Evolutionary conservation across 371 early-diverging fungal genomes (phyloP).

Genomic region (Synchytrium microbalum): DNA sequence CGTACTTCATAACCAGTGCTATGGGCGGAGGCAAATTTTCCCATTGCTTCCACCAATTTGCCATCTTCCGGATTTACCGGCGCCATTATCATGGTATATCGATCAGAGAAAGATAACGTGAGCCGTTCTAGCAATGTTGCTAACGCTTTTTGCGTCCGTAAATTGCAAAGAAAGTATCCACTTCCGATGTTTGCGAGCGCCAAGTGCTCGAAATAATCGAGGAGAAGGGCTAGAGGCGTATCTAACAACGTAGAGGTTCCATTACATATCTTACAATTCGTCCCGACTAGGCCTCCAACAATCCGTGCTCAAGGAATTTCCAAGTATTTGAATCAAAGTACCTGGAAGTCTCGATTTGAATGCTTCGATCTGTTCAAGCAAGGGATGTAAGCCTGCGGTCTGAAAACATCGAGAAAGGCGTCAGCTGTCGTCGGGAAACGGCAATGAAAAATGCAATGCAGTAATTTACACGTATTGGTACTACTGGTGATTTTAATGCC

Average conservation of each 20-base stretch:
- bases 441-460: background rate
- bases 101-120: slow-evolving; percentile 23
- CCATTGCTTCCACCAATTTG: background rate
- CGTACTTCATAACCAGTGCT: slow-evolving; percentile 33
- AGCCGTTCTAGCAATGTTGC: slow-evolving; percentile 57
- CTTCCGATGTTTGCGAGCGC: too few relatives aligned
- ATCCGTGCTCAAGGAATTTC: too few relatives aligned
- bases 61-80: slow-evolving; percentile 20
- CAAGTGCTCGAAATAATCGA: too few relatives aligned
- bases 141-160: slow-evolving; percentile 49
- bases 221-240: slow-evolving; percentile 15
- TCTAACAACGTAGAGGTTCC: background rate
- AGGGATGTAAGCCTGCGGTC: slow-evolving; percentile 73
- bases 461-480: slow-evolving; percentile 16
- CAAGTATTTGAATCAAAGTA: background rate
- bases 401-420: slow-evolving; percentile 18
- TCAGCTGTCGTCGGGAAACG: background rate
- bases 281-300: too few relatives aligned
- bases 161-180: slow-evolving; percentile 79
- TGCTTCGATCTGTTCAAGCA: slow-evolving; percentile 67
- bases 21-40: slow-evolving; percentile 18
- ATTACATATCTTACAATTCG: background rate
- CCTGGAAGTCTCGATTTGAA: slow-evolving; percentile 67
- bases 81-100: slow-evolving; percentile 25
- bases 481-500: slow-evolving; percentile 30